Evolutionary conservation across 805 yeast species (phyloP), one percentile per base, ranked within the genome.

Genomic region (Sporopachydermia lactativora): DNA sequence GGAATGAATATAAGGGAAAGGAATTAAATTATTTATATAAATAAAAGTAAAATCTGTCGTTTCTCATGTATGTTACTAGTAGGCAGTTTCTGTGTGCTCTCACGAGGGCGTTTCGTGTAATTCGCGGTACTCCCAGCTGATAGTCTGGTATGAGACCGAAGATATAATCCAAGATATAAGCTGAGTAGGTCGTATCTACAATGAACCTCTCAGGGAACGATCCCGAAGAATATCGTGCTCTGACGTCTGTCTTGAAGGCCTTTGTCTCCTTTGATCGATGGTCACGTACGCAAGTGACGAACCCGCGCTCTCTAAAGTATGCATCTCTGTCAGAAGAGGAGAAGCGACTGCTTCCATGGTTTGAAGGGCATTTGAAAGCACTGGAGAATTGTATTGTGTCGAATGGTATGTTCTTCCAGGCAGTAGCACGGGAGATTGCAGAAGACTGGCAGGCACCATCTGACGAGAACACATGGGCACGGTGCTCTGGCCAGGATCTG

Each of bases 321-420:
- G 45, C 48, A 13, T 51, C 65, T 2, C 52, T 77, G 4, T 43
- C 68, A 0, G 37, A 37, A 0, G 57, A 58, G 3, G 81, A 77
- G 34, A 52, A 62, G 43, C 38, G 39, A 8, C 52, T 71, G 3
- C 36, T 77, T 1, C 67, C 75, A 0, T 75, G 79, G 78, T 72
- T 66, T 50, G 60, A 59, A 0, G 39, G 52, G 4, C 66, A 75
- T 47, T 46, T 70, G 2, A 49, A 53, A 2, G 53, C 64, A 16
- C 42, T 76, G 17, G 58, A 56, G 28, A 57, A 59, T 37, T 65
- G 75, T 28, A 62, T 75, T 14, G 55, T 53, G 1, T 52, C 61
- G 34, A 77, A 77, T 49, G 62, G 59, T 17, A 47, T 47, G 5
- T 75, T 73, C 49, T 58, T 68, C 3, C 56, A 60, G 36, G 44